Conservation (phyloP, 1,139 yeast genomes). For the Suhomyces wounanorum region DNA sequence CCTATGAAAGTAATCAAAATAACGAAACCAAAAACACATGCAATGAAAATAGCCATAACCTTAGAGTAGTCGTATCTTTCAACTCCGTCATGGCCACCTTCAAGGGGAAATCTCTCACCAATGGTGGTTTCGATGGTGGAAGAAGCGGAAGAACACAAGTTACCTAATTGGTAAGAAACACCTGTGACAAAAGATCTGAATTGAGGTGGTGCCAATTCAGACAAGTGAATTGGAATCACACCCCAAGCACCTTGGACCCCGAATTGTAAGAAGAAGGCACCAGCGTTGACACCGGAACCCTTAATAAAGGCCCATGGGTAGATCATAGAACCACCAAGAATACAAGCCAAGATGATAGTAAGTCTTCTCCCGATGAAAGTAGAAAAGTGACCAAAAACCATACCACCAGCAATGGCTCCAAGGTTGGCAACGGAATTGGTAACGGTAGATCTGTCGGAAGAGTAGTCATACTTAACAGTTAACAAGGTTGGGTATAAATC, state of each 20-base stretch:
- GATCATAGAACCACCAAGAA: slow-evolving; percentile 65
- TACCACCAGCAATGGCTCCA: slow-evolving; percentile 71
- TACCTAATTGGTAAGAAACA: slow-evolving; percentile 80
- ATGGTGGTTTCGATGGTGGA: slow-evolving; percentile 80
- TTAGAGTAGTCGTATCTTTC: slow-evolving; percentile 32
- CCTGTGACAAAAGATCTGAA: slow-evolving; percentile 76
- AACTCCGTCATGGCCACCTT: slow-evolving; percentile 5
- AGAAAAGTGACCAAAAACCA: slow-evolving; percentile 60
- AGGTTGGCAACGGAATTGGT: slow-evolving; percentile 70
- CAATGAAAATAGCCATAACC: slow-evolving; percentile 84
- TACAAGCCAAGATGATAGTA: slow-evolving; percentile 51
- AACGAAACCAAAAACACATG: slow-evolving; percentile 69
- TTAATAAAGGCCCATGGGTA: slow-evolving; percentile 73
- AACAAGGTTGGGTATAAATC: slow-evolving; percentile 71
- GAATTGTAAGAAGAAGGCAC: slow-evolving; percentile 76
- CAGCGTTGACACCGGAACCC: slow-evolving; percentile 65
- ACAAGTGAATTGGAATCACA: slow-evolving; percentile 73
- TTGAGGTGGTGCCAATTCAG: slow-evolving; percentile 77
- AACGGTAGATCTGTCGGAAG: slow-evolving; percentile 57
- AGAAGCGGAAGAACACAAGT: slow-evolving; percentile 79
- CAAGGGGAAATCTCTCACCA: slow-evolving; percentile 62
- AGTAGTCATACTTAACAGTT: slow-evolving; percentile 52
- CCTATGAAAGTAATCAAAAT: slow-evolving; percentile 63
- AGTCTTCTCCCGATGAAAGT: slow-evolving; percentile 63
- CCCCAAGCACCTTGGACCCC: slow-evolving; percentile 92